Conservation (phyloP, 108 stramenopile species). For the Chaetoceros muelleri region DNA sequence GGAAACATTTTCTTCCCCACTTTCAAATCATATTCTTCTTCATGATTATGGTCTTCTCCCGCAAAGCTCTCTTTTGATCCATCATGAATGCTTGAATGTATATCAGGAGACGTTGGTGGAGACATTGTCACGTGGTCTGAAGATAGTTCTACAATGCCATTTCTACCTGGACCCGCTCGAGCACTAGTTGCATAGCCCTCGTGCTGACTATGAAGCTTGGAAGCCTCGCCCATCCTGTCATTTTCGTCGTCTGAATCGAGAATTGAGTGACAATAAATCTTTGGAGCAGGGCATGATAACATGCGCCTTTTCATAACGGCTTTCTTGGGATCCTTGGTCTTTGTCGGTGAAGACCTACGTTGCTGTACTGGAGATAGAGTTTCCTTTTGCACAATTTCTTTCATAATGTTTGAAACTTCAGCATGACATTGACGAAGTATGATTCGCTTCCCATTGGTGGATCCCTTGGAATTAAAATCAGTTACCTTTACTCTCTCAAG, state of each 20-base stretch:
- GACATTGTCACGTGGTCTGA: no score
- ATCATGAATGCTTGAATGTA: neutral
- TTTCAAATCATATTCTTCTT: slow-evolving; percentile 24
- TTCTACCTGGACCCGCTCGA: no score
- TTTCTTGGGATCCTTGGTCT: slow-evolving; percentile 3
- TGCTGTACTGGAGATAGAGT: neutral
- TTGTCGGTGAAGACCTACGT: neutral
- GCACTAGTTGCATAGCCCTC: no score
- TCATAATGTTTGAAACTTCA: no score
- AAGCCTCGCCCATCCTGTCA: no score
- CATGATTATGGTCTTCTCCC: neutral
- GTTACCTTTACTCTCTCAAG: slow-evolving; percentile 79
- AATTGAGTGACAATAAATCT: neutral
- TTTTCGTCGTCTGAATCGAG: neutral
- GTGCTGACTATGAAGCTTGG: no score
- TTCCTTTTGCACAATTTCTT: no score
- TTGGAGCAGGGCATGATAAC: neutral
- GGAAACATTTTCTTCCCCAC: slow-evolving; percentile 58
- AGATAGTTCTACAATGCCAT: no score
- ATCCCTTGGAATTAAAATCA: slow-evolving; percentile 24
- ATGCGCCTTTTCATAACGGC: slow-evolving; percentile 2
- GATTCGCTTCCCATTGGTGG: no score
- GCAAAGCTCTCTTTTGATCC: neutral
- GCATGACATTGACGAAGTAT: no score
- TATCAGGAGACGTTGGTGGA: no score